Conservation (phyloP, 2,329 filamentous ascomycete genomes). For the Colletotrichum salicis region DNA sequence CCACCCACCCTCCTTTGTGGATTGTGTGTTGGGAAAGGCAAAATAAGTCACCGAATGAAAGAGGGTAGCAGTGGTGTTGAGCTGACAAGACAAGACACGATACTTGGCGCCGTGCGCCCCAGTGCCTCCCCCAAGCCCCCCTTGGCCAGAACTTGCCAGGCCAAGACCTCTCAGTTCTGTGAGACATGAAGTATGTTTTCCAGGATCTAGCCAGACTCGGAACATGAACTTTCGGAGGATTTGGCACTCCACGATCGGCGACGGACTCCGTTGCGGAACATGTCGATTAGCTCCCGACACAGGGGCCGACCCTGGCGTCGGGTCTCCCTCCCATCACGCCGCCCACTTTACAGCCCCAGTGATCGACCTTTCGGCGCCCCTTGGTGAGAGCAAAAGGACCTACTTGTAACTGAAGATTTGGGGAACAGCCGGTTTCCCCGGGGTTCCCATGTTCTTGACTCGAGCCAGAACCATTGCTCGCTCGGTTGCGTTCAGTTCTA, state of each 20-base stretch:
- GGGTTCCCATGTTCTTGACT: slow-evolving; percentile 18
- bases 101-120: not conserved
- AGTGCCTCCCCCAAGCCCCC: not conserved
- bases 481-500: slow-evolving; percentile 24
- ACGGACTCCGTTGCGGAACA: slow-evolving; percentile 29
- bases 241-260: slow-evolving; percentile 28
- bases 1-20: not conserved
- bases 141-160: not conserved
- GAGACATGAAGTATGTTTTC: slow-evolving; percentile 9
- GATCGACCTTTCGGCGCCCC: not conserved
- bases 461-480: slow-evolving; percentile 15
- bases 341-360: not conserved
- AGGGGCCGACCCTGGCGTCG: slow-evolving; percentile 21
- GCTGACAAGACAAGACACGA: slow-evolving; percentile 2
- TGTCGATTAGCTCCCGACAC: slow-evolving; percentile 30
- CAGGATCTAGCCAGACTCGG: slow-evolving; percentile 13
- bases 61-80: not conserved
- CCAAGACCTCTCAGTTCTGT: slow-evolving; percentile 19
- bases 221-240: slow-evolving; percentile 19
- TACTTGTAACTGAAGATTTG: not conserved
- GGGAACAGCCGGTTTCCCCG: slow-evolving; percentile 1
- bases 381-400: not conserved
- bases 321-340: not conserved
- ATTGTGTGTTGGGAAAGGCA: not conserved
- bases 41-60: not conserved